phyloP scores from a whole-genome alignment of 2,329 filamentous ascomycete genomes.

The Paracamarosporium sp. region DNA sequence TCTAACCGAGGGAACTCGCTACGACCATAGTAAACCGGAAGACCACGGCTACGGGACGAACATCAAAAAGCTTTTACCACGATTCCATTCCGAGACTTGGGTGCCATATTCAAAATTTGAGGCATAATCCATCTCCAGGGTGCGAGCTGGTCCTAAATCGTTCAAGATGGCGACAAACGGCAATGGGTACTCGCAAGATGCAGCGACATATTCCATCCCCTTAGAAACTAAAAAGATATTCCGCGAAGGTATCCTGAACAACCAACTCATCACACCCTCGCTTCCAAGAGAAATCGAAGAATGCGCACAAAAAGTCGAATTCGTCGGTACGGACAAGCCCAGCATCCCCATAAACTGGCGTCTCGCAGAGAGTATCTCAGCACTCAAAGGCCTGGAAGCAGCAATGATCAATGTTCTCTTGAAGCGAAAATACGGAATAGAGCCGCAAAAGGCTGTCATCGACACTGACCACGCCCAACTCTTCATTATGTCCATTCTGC shows the following conservation, averaged over 20 bases:
- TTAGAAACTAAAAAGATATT: slow-evolving; percentile 31
- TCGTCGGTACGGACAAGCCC: slow-evolving; percentile 53
- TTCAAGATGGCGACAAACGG: slow-evolving; percentile 11
- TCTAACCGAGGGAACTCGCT: too few relatives aligned
- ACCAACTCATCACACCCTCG: slow-evolving; percentile 47
- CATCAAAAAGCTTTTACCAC: too few relatives aligned
- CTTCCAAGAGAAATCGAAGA: slow-evolving; percentile 46
- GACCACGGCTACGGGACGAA: too few relatives aligned
- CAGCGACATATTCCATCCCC: slow-evolving; percentile 35
- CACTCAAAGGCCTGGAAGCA: slow-evolving; percentile 59
- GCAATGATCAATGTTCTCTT: slow-evolving; percentile 54
- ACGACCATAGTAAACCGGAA: too few relatives aligned
- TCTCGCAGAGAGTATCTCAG: slow-evolving; percentile 61
- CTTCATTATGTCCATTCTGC: slow-evolving; percentile 51
- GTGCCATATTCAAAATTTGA: too few relatives aligned
- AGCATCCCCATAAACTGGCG: slow-evolving; percentile 64
- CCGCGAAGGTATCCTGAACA: slow-evolving; percentile 52
- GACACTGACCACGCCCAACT: slow-evolving; percentile 58
- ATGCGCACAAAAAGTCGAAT: slow-evolving; percentile 46
- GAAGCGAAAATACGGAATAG: slow-evolving; percentile 53
- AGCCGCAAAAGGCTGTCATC: slow-evolving; percentile 52
- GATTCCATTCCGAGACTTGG: too few relatives aligned
- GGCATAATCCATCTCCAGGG: too few relatives aligned
- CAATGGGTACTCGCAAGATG: slow-evolving; percentile 11
- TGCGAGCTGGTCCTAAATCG: too few relatives aligned